These are phyloP conservation scores for Achlya hypogyna DNA, from an alignment of 352 stramenopile species.

Conservation along the genomic window DNA sequence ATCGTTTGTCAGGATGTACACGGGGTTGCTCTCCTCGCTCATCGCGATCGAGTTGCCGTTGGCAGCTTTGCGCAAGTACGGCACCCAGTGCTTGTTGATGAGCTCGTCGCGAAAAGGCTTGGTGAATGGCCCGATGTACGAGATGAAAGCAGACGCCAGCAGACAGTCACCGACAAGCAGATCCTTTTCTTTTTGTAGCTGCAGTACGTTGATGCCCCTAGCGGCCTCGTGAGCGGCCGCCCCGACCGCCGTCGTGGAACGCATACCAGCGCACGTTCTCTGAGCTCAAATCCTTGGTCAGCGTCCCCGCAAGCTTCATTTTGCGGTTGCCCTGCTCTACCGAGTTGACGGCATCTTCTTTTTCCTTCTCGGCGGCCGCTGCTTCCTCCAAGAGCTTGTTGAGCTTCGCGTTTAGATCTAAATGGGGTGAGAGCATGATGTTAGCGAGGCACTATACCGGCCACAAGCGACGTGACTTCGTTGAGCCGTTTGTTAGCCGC, in stretches of 20 bases:
- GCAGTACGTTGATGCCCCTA: slow-evolving; percentile 83
- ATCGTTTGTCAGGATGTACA: slow-evolving; percentile 87
- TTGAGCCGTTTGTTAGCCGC: slow-evolving; percentile 82
- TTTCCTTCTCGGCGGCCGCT: slow-evolving; percentile 85
- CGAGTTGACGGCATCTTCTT: slow-evolving; percentile 88
- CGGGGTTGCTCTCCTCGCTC: slow-evolving; percentile 81
- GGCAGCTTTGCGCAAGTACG: slow-evolving; percentile 81
- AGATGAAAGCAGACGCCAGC: slow-evolving; percentile 91
- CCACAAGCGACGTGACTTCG: slow-evolving; percentile 86
- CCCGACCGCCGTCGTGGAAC: neutral
- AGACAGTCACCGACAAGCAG: slow-evolving; percentile 91
- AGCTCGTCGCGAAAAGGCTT: slow-evolving; percentile 91
- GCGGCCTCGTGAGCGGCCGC: neutral
- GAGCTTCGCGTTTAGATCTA: slow-evolving; percentile 88
- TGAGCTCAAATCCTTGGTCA: slow-evolving; percentile 91
- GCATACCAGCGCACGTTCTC: slow-evolving; percentile 90
- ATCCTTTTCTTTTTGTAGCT: slow-evolving; percentile 87
- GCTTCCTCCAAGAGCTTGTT: slow-evolving; percentile 88
- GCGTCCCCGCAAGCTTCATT: slow-evolving; percentile 91
- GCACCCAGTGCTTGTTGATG: slow-evolving; percentile 90
- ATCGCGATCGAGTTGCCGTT: slow-evolving; percentile 85
- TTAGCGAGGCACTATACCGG: slow-evolving; percentile 11
- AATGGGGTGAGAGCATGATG: neutral
- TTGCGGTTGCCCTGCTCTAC: slow-evolving; percentile 90
- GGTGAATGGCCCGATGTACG: slow-evolving; percentile 93